Percentiles rank a stretch among this genome's conserved stretches.
phyloP scores from a whole-genome alignment of 352 stramenopile genomes.

The Phytophthora ohioensis region DNA sequence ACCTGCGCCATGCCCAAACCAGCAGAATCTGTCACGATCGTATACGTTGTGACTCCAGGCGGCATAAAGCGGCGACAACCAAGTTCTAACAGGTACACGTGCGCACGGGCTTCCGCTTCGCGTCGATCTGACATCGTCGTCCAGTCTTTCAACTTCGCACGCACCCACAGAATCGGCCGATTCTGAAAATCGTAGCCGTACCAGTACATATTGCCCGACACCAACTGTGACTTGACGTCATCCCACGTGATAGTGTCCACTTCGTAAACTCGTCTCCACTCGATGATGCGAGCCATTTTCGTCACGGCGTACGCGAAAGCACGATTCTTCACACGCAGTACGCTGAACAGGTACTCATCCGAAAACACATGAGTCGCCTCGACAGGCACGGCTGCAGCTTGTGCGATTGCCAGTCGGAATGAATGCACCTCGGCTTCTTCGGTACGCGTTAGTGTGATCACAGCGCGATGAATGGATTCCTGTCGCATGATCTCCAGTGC shows the following conservation, averaged over 20 bases:
- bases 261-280: slow-evolving; percentile 58
- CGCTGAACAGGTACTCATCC: slow-evolving; percentile 69
- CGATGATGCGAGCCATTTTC: slow-evolving; percentile 64
- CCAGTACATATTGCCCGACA: slow-evolving; percentile 73
- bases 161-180: slow-evolving; percentile 74
- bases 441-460: slow-evolving; percentile 34
- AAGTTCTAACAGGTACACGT: slow-evolving; percentile 69
- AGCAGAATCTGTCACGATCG: slow-evolving; percentile 65
- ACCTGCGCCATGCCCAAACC: slow-evolving; percentile 57
- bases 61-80: slow-evolving; percentile 67
- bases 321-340: slow-evolving; percentile 68
- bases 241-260: slow-evolving; percentile 52
- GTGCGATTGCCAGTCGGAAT: slow-evolving; percentile 60
- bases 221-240: slow-evolving; percentile 54
- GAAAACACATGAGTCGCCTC: slow-evolving; percentile 58
- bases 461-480: slow-evolving; percentile 21
- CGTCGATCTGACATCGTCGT: slow-evolving; percentile 54
- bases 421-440: slow-evolving; percentile 53
- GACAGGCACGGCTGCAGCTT: slow-evolving; percentile 44
- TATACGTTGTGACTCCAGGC: slow-evolving; percentile 63
- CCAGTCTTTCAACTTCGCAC: slow-evolving; percentile 70
- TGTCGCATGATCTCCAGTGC: slow-evolving; percentile 22
- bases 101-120: slow-evolving; percentile 62
- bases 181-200: slow-evolving; percentile 77
- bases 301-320: slow-evolving; percentile 67